A percentile compares a stretch with the other conserved stretches of the same genome.
These are phyloP conservation scores for Guyanaporus albipodus DNA, from an alignment of 768 basidiomycete genomes.

Conservation along the genomic window DNA sequence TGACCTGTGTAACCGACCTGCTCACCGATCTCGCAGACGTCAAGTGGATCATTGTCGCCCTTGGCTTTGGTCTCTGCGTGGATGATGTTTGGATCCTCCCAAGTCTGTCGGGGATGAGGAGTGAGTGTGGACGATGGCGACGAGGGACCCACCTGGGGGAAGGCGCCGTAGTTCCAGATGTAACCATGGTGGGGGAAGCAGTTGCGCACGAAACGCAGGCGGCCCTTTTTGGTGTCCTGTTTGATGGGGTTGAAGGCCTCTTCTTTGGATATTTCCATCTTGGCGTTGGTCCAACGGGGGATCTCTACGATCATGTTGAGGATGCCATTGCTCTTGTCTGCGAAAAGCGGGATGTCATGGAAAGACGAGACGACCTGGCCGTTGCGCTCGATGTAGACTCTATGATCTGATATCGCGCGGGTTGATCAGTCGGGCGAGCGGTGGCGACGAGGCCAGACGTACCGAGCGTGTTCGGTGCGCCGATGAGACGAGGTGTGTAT, in stretches of 20 bases:
- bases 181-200: constrained; percentile 99
- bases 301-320: constrained; percentile 99
- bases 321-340: constrained; percentile 91
- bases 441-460: constrained; percentile 20
- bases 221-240: constrained; percentile 97
- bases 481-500: constrained; percentile 74
- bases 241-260: constrained; percentile 99
- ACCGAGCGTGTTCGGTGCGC: constrained; percentile 94
- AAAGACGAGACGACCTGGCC: constrained; percentile 79
- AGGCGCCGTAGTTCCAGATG: constrained; percentile 99
- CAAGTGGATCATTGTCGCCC: constrained; percentile 99
- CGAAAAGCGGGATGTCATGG: constrained; percentile 98
- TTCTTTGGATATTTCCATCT: constrained; percentile 99
- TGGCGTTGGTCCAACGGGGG: constrained; percentile 99
- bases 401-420: constrained; percentile 66
- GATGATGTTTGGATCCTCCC: constrained; percentile 86
- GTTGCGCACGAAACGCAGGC: constrained; percentile 95
- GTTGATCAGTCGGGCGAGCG: constrained; percentile 18
- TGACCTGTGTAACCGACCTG: constrained; percentile 96
- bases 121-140: background rate
- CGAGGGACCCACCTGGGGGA: constrained; percentile 74
- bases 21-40: constrained; percentile 99
- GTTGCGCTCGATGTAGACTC: constrained; percentile 90
- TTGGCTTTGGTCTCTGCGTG: constrained; percentile 98
- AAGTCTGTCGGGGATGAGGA: constrained; percentile 58